These are phyloP conservation scores for Hortiboletus flavorubellus DNA, from an alignment of 768 basidiomycete species.

Conservation along the genomic window DNA sequence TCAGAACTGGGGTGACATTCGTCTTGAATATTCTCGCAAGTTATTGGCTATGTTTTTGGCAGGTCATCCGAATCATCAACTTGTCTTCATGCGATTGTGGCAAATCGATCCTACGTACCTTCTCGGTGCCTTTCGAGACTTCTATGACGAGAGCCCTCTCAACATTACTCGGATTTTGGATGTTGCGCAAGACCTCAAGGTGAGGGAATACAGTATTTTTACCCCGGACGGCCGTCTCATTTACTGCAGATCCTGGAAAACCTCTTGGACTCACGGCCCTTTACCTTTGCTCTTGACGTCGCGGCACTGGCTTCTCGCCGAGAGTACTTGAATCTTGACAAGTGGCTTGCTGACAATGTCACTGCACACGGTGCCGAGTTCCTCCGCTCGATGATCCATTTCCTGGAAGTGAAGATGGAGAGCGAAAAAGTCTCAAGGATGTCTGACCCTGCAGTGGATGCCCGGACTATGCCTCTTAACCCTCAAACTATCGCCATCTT, in stretches of 20 bases:
- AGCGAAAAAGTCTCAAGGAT: slow-evolving; percentile 75
- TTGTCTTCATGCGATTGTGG: slow-evolving; percentile 97
- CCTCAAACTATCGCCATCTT: slow-evolving; percentile 90
- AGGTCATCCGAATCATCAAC: slow-evolving; percentile 91
- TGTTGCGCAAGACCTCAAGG: slow-evolving; percentile 93
- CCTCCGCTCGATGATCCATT: slow-evolving; percentile 80
- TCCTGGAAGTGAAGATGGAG: slow-evolving; percentile 90
- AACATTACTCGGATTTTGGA: slow-evolving; percentile 95
- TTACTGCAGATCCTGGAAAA: slow-evolving; percentile 75
- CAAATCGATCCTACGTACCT: slow-evolving; percentile 85
- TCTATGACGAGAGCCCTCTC: slow-evolving; percentile 87
- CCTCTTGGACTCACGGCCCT: slow-evolving; percentile 86
- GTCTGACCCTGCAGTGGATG: slow-evolving; percentile 75
- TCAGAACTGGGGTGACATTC: slow-evolving; percentile 83
- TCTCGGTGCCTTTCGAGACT: slow-evolving; percentile 84
- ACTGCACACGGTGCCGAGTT: slow-evolving; percentile 80
- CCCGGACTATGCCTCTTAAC: slow-evolving; percentile 81
- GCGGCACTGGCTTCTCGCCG: slow-evolving; percentile 90
- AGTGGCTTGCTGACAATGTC: slow-evolving; percentile 92
- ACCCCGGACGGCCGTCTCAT: slow-evolving; percentile 3
- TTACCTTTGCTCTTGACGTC: slow-evolving; percentile 88
- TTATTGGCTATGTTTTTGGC: slow-evolving; percentile 87
- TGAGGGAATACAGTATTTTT: slow-evolving; percentile 29
- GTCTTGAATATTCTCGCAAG: slow-evolving; percentile 82
- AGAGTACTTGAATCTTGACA: slow-evolving; percentile 93